Evolutionary conservation across 352 stramenopile species (phyloP), one percentile per base, ranked within the genome.

Genomic region (Heterotrichella gracilis): DNA sequence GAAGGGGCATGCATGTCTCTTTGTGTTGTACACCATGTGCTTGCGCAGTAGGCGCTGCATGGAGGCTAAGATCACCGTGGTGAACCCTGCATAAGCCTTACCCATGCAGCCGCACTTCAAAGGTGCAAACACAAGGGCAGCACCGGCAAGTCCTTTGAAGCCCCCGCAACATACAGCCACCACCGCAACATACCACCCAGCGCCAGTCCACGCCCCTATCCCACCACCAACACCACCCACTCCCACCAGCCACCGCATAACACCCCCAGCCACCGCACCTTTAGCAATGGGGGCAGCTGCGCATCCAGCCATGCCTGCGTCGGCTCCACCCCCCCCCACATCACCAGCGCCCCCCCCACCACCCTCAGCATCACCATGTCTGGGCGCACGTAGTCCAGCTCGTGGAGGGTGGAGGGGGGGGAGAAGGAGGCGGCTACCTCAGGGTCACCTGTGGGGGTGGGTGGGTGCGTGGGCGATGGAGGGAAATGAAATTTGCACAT

Each of bases 361-460:
- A 93, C 88, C 41, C 90, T 82, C 39, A 96, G 80, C 25, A 94
- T 74, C 19, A 97, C 73, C 67, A 96, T 81, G 71, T 98, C 92
- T 0, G 92, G 92, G 20, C 92, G 84, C 22, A 95, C 84, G 53
- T 90, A 89, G 69, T 97, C 88, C 9, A 98, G 78, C 40, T 93
- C 76, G 68, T 93, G 92, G 32, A 95, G 79, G 3, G 90, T 96
- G 40, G 94, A 79, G 2, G 91, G 91, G 66, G 96, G 79, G 0
- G 76, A 74, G 23, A 98, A 75, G 22, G 85, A 81, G 19, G 81
- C 80, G 9, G 82, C 80, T 66, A 90, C 80, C 0, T 78, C 79
- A 25, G 81, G 80, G 76, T 91, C 92, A 70, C 82, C 80, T n/a
- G n/a, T n/a, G n/a, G n/a, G n/a, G n/a, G n/a, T n/a, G n/a, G n/a